These are phyloP conservation scores for Ogataea sp. DNA, from an alignment of 805 yeast genomes.

Conservation along the genomic window DNA sequence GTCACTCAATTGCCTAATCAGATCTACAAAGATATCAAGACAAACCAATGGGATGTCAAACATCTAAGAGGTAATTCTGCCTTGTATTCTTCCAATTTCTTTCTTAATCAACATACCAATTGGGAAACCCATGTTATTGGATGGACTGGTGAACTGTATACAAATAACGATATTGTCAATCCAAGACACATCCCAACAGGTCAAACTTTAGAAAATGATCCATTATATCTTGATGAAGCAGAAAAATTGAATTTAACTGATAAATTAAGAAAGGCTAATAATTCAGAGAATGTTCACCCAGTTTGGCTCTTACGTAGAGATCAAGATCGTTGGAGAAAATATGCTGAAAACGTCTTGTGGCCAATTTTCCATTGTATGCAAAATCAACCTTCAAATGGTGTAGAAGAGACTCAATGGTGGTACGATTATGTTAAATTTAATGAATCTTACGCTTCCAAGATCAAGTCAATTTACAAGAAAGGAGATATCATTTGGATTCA, in stretches of 20 bases:
- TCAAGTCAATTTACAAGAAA: slow-evolving; percentile 63
- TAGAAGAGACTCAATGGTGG: slow-evolving; percentile 71
- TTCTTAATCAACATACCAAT: slow-evolving; percentile 52
- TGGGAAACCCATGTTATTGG: slow-evolving; percentile 89
- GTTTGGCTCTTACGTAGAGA: slow-evolving; percentile 80
- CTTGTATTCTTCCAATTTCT: slow-evolving; percentile 64
- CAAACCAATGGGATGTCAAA: slow-evolving; percentile 44
- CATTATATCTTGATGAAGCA: slow-evolving; percentile 46
- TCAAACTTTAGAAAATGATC: slow-evolving; percentile 41
- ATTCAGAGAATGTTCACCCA: slow-evolving; percentile 59
- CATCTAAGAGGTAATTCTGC: slow-evolving; percentile 81
- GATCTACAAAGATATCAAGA: slow-evolving; percentile 33
- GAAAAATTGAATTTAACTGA: slow-evolving; percentile 47
- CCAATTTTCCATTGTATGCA: slow-evolving; percentile 92
- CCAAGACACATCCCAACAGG: slow-evolving; percentile 18
- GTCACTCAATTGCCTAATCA: slow-evolving; percentile 63
- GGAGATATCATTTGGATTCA: slow-evolving; percentile 94
- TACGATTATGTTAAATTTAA: slow-evolving; percentile 84
- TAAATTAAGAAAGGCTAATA: slow-evolving; percentile 37
- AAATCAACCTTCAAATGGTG: slow-evolving; percentile 62
- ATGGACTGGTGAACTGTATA: slow-evolving; percentile 87
- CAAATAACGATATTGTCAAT: slow-evolving; percentile 10
- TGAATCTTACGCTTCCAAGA: slow-evolving; percentile 79
- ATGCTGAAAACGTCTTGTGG: slow-evolving; percentile 89
- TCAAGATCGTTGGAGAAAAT: slow-evolving; percentile 78